Evolutionary conservation across 1,284 basidiomycete species (phyloP).

Genomic region (Ganoderma lingzhi): DNA sequence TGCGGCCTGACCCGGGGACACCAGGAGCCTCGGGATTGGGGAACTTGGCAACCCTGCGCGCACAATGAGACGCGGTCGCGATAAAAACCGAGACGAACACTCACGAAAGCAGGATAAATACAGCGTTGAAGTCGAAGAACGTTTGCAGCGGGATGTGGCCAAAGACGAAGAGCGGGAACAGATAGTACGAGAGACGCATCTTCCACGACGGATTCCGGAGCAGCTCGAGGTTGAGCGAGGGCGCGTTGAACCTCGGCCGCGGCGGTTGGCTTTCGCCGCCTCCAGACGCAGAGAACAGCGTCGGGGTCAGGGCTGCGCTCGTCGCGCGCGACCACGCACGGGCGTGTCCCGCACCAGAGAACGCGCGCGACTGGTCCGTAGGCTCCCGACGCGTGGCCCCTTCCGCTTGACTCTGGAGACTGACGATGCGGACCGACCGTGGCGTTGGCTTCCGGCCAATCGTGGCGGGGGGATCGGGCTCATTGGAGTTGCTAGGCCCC

Average conservation of each 20-base stretch:
- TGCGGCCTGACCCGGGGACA: conserved; percentile 71
- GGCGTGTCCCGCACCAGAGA: conserved; percentile 39
- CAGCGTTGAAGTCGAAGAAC: conserved; percentile 84
- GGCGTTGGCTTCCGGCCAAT: conserved; percentile 79
- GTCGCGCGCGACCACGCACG: conserved; percentile 72
- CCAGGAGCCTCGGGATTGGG: conserved; percentile 74
- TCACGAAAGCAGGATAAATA: conserved; percentile 79
- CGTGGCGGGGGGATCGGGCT: conserved; percentile 41
- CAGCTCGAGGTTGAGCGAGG: conserved; percentile 69
- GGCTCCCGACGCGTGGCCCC: conserved; percentile 52
- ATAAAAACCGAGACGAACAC: conserved; percentile 44
- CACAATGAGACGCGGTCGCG: conserved; percentile 25
- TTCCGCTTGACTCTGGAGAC: conserved; percentile 57
- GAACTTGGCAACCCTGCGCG: conserved; percentile 66
- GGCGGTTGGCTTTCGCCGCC: conserved; percentile 46
- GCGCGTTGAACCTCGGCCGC: conserved; percentile 70
- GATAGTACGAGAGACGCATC: conserved; percentile 67
- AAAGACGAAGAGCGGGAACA: conserved; percentile 73
- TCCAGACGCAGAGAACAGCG: conserved; percentile 51
- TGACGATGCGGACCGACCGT: conserved; percentile 81
- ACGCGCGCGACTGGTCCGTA: conserved; percentile 60
- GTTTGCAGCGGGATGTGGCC: conserved; percentile 77
- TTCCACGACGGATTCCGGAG: conserved; percentile 64
- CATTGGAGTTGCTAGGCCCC: conserved; percentile 46
- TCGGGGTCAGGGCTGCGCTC: conserved; percentile 54